A percentile compares a stretch with the other conserved stretches of the same genome.
phyloP scores from a whole-genome alignment of 805 yeast species.

The Schizosaccharomyces pombe region ASM294v3 CU329670.1:3038501-3039000 shows the following conservation, averaged over 20 bases:
- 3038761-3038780: conserved; percentile 16
- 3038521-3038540: conserved; percentile 8
- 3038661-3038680: conserved; percentile 19
- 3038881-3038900: background rate
- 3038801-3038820: conserved; percentile 16
- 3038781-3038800: conserved; percentile 13
- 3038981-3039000: background rate
- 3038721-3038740: conserved; percentile 17
- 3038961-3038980: background rate
- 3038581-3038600: conserved; percentile 14
- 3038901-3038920: background rate
- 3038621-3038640: conserved; percentile 13
- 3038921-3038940: background rate
- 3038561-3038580: conserved; percentile 11
- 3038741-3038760: conserved; percentile 15
- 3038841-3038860: background rate
- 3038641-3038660: conserved; percentile 16
- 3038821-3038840: conserved; percentile 8
- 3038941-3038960: background rate
- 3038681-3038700: background rate
- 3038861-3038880: background rate
- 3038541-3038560: conserved; percentile 7
- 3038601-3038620: conserved; percentile 18
- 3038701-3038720: conserved; percentile 17
- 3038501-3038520: conserved; percentile 8